These are phyloP conservation scores for Phaeophleospora eucalypticola DNA, from an alignment of 2,329 filamentous ascomycete species.

Conservation along the genomic window DNA sequence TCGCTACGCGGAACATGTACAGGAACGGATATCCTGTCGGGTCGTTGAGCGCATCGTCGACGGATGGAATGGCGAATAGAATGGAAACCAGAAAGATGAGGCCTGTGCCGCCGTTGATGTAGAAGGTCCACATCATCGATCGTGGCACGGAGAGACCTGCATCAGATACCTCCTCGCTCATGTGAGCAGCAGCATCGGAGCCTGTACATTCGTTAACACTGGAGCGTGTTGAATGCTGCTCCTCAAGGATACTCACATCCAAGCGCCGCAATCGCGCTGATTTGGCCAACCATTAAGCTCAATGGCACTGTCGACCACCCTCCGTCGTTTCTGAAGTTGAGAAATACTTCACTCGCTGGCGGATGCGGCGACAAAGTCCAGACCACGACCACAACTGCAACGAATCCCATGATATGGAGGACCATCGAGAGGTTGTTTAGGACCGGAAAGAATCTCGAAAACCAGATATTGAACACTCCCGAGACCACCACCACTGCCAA, in stretches of 20 bases:
- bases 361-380: constrained; percentile 20
- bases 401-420: constrained; percentile 16
- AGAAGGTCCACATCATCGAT: constrained; percentile 27
- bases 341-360: constrained; percentile 29
- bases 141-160: constrained; percentile 26
- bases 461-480: constrained; percentile 19
- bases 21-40: constrained; percentile 19
- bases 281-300: constrained; percentile 28
- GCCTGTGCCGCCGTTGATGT: constrained; percentile 19
- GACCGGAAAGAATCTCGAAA: constrained; percentile 16
- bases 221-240: too few species aligned
- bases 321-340: constrained; percentile 24
- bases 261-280: constrained; percentile 19
- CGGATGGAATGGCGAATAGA: constrained; percentile 19
- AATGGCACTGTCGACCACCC: constrained; percentile 29
- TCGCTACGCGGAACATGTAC: constrained; percentile 18
- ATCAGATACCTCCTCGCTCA: constrained; percentile 25
- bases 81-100: constrained; percentile 17
- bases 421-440: constrained; percentile 20
- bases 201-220: too few species aligned
- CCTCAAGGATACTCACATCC: constrained; percentile 14
- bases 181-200: constrained; percentile 24
- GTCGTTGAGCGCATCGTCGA: constrained; percentile 19
- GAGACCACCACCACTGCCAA: constrained; percentile 18
- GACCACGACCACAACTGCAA: constrained; percentile 15